These are phyloP conservation scores for Lycium ferocissimum DNA, from an alignment of 257 asterid species.

Conservation along the genomic window DNA sequence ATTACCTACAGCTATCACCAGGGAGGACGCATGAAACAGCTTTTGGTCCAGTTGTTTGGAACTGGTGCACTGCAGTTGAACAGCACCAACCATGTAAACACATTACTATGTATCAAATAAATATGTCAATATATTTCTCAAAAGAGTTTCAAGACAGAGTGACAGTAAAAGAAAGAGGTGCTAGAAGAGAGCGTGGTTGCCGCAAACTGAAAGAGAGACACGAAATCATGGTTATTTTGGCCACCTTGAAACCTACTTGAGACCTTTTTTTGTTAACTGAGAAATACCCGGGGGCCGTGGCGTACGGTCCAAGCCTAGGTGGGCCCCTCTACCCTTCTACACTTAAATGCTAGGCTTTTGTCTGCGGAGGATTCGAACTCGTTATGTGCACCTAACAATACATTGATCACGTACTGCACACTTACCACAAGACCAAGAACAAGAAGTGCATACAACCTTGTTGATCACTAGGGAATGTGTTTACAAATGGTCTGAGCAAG, in stretches of 20 bases:
- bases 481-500: not conserved
- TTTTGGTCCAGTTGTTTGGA: conserved; percentile 93
- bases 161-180: not conserved
- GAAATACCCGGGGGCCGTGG: not conserved
- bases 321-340: not conserved
- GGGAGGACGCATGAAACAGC: conserved; percentile 98
- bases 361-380: not conserved
- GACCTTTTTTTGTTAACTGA: not conserved
- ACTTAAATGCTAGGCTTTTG: not conserved
- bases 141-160: not conserved
- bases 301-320: not conserved
- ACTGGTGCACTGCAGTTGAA: conserved; percentile 50
- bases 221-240: not conserved
- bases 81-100: conserved; percentile 34
- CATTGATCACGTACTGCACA: not conserved
- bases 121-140: conserved; percentile 6
- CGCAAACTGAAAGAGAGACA: conserved; percentile 17
- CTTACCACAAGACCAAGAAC: conserved; percentile 1
- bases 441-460: conserved; percentile 8
- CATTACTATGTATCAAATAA: not conserved
- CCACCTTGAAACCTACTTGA: conserved; percentile 58
- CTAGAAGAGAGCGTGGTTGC: not conserved
- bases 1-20: conserved; percentile 90
- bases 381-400: not conserved
- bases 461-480: not conserved